These are phyloP conservation scores for Brassica carinata DNA, from an alignment of 345 rosid species.

Conservation along the genomic window DNA sequence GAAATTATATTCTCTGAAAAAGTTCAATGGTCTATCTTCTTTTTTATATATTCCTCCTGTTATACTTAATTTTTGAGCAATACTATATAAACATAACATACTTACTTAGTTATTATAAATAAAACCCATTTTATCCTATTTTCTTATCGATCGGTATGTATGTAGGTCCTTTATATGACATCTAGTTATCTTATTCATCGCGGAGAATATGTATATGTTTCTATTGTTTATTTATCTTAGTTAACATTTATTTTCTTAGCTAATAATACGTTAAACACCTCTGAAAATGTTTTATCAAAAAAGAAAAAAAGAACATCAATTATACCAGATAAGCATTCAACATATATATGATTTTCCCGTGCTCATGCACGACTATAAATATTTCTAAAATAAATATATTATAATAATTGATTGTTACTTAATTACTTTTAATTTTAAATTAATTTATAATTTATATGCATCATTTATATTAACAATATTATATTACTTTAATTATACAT, in stretches of 20 bases:
- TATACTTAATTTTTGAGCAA: not conserved
- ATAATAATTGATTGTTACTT: no score
- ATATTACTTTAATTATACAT: no score
- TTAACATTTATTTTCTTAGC: not conserved
- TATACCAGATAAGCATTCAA: not conserved
- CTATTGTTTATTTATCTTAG: not conserved
- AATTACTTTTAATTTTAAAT: no score
- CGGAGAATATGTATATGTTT: not conserved
- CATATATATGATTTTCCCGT: no score
- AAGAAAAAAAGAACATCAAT: not conserved
- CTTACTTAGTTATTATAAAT: not conserved
- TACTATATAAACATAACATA: conserved; percentile 13
- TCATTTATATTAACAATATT: no score
- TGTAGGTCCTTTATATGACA: not conserved
- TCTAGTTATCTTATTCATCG: not conserved
- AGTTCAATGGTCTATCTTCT: conserved; percentile 17
- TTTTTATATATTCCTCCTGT: conserved; percentile 17
- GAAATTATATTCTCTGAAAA: conserved; percentile 31
- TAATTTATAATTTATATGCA: no score
- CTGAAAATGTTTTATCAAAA: not conserved
- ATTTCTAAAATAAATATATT: no score
- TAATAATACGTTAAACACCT: not conserved
- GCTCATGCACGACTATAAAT: no score
- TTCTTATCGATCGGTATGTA: not conserved
- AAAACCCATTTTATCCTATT: not conserved